Evolutionary conservation across 768 basidiomycete species (phyloP).

Genomic region (Heimioporus sp.): DNA sequence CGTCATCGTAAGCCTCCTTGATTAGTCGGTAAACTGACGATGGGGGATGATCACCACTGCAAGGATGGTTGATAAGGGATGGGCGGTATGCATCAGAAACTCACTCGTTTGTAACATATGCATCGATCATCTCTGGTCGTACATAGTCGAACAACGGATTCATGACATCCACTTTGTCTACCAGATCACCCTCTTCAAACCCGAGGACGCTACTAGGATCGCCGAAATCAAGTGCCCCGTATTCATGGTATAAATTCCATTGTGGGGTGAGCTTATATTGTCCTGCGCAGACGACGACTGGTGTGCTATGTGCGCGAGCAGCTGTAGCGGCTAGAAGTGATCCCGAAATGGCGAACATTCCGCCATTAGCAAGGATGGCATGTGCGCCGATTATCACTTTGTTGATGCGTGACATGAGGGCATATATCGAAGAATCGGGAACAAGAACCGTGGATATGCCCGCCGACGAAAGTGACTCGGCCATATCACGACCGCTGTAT

Average conservation of each 20-base stretch:
- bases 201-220: slow-evolving; percentile 63
- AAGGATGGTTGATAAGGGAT: slow-evolving; percentile 5
- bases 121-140: slow-evolving; percentile 85
- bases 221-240: slow-evolving; percentile 80
- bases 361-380: slow-evolving; percentile 95
- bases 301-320: slow-evolving; percentile 86
- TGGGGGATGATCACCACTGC: slow-evolving; percentile 93
- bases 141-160: slow-evolving; percentile 99
- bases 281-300: slow-evolving; percentile 90
- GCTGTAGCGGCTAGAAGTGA: slow-evolving; percentile 84
- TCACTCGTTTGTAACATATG: slow-evolving; percentile 97
- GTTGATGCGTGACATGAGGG: slow-evolving; percentile 94
- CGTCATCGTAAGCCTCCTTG: slow-evolving; percentile 95
- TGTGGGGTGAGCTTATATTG: slow-evolving; percentile 95
- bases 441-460: slow-evolving; percentile 94
- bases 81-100: slow-evolving; percentile 33
- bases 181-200: slow-evolving; percentile 74
- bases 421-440: slow-evolving; percentile 94
- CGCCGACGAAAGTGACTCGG: slow-evolving; percentile 71
- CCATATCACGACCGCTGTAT: slow-evolving; percentile 84
- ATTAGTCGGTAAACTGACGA: slow-evolving; percentile 89
- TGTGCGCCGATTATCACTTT: slow-evolving; percentile 96
- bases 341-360: slow-evolving; percentile 88
- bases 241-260: slow-evolving; percentile 87
- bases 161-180: slow-evolving; percentile 87